Evolutionary conservation across 2,329 filamentous ascomycete species (phyloP), one percentile per base, ranked within the genome.

Genomic region (Chalara sp.): DNA sequence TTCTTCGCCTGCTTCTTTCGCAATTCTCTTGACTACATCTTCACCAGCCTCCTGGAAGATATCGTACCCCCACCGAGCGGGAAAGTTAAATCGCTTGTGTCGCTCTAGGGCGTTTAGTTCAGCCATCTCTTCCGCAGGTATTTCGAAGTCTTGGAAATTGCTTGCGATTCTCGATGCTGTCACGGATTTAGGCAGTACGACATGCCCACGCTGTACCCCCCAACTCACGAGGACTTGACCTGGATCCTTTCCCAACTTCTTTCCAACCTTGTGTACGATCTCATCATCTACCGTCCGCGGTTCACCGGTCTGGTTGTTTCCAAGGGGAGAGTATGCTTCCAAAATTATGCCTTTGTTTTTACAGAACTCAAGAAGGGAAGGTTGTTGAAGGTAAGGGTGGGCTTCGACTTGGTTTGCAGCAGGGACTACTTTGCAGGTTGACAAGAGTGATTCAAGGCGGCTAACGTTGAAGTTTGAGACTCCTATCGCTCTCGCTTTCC

Each of bases 401-500:
- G 78, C 70, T 65, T 83, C 79, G 54, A 83, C 76, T 67, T 84
- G 80, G 63, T 83, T 81, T 43, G 75, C 74, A 1, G 74, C 73
- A 5, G 80, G 80, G 1, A 70, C 61, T 44, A 80, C 63, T 6
- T 64, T 68, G 33, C 71, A 71, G 37, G 72, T 61, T 31, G 67
- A 51, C 12, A 70, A 52, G 10, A 73, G 57, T 32, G 66, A 57
- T 47, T 67, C 56, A 6, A 73, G 54, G 49, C 68, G 64, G 47
- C 52, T 50, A 37, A 62, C 54, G 13, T 61, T 62, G 55, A 66
- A 70, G 56, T 70, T 70, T 31, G 65, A 62, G 41, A 70, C 74
- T 39, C 81, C 81, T 46, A 72, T 71, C 3, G 65, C 62, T 51
- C 62, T 72, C 37, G 74, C 68, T 68, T 82, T 84, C 57, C 81